These are phyloP conservation scores for Flueggea neowawraea DNA, from an alignment of 441 rosid species.

Conservation along the genomic window DNA sequence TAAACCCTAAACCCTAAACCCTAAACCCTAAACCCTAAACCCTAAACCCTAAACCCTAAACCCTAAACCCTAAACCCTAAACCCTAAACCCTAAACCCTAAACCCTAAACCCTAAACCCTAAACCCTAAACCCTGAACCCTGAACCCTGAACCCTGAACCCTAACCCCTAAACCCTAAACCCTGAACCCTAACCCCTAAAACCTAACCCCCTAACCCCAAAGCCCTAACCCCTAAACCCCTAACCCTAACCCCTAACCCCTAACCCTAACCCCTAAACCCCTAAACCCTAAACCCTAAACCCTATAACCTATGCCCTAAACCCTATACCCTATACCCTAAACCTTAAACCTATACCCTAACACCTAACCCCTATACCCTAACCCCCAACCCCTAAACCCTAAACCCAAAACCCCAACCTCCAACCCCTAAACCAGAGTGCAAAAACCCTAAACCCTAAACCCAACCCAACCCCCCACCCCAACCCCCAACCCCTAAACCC, in stretches of 20 bases:
- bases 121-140: background rate
- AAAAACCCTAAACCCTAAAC: slow-evolving; percentile 8
- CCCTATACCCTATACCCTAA: slow-evolving; percentile 17
- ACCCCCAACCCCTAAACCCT: slow-evolving; percentile 16
- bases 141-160: slow-evolving; percentile 11
- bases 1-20: slow-evolving; percentile 4
- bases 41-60: slow-evolving; percentile 10
- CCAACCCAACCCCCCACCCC: too few relatives aligned
- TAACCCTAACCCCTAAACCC: slow-evolving; percentile 7
- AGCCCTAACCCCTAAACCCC: background rate
- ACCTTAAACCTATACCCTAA: slow-evolving; percentile 13
- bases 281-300: slow-evolving; percentile 6
- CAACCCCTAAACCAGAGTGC: slow-evolving; percentile 7
- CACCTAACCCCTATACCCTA: slow-evolving; percentile 17
- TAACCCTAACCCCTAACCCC: slow-evolving; percentile 9
- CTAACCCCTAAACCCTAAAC: slow-evolving; percentile 9
- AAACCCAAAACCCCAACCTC: slow-evolving; percentile 9
- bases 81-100: background rate
- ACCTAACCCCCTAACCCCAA: slow-evolving; percentile 1
- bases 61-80: background rate
- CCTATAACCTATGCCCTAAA: slow-evolving; percentile 11
- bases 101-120: slow-evolving; percentile 2
- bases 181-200: slow-evolving; percentile 9
- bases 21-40: slow-evolving; percentile 8
- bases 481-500: slow-evolving; percentile 18